A percentile compares a stretch with the other conserved stretches of the same genome.
These are phyloP conservation scores for Fraxinus ornus DNA, from an alignment of 305 asterid species.

Conservation along the genomic window DNA sequence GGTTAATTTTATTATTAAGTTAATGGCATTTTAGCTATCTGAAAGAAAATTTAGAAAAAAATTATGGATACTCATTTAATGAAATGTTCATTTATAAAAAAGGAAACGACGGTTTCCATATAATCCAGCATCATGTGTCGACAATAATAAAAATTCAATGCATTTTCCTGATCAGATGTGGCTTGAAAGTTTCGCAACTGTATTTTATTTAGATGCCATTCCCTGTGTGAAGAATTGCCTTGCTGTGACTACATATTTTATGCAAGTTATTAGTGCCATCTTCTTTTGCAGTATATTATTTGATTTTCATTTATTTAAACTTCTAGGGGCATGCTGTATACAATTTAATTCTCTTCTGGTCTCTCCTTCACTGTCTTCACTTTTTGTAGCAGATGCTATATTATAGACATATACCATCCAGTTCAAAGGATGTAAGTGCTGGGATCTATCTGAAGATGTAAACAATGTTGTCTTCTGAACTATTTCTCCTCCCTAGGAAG, in stretches of 20 bases:
- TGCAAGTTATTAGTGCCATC: neutral
- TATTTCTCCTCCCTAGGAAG: neutral
- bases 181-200: neutral
- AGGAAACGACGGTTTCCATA: neutral
- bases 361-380: neutral
- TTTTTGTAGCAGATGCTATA: neutral
- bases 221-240: neutral
- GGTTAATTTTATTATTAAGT: conserved; percentile 44
- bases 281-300: neutral
- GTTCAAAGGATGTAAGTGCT: conserved; percentile 2
- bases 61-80: neutral
- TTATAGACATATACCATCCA: neutral
- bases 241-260: neutral
- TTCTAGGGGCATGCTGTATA: neutral
- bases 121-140: neutral
- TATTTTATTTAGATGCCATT: neutral
- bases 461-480: neutral
- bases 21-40: neutral
- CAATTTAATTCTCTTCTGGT: neutral
- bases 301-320: neutral
- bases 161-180: neutral
- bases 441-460: neutral
- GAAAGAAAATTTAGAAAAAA: neutral
- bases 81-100: neutral
- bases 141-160: neutral